These are phyloP conservation scores for Dipteronia dyeriana DNA, from an alignment of 345 rosid genomes.

Conservation along the genomic window DNA sequence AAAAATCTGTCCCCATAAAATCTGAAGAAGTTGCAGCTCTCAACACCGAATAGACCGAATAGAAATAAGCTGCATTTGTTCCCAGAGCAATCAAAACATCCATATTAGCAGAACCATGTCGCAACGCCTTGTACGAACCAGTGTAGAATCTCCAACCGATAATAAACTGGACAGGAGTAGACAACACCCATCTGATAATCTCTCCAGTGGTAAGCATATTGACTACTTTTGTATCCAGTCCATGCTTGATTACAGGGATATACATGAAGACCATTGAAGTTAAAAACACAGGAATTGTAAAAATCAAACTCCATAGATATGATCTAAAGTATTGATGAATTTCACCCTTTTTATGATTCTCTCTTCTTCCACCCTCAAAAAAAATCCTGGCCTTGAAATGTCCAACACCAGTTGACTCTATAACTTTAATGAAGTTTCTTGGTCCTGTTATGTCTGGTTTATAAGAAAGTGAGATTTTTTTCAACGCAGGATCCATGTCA, in stretches of 20 bases:
- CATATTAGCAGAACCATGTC: constrained; percentile 87
- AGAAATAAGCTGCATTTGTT: constrained; percentile 92
- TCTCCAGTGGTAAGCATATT: constrained; percentile 79
- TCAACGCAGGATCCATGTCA: constrained; percentile 28
- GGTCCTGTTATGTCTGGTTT: constrained; percentile 78
- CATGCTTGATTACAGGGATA: constrained; percentile 60
- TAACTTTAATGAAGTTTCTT: constrained; percentile 63
- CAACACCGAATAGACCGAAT: constrained; percentile 73
- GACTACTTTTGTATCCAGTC: constrained; percentile 60
- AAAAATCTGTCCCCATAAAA: constrained; percentile 76
- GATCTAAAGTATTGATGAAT: constrained; percentile 61
- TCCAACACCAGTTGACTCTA: constrained; percentile 72
- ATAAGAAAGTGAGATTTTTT: constrained; percentile 63
- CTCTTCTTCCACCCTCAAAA: constrained; percentile 68
- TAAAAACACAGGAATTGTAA: constrained; percentile 78
- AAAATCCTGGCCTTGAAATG: constrained; percentile 65
- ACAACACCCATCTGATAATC: constrained; percentile 61
- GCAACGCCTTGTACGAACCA: constrained; percentile 79
- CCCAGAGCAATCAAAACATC: constrained; percentile 91
- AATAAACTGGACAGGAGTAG: constrained; percentile 88
- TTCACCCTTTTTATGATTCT: constrained; percentile 55
- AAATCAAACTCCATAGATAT: constrained; percentile 85
- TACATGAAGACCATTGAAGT: constrained; percentile 85
- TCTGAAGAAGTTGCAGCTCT: constrained; percentile 68
- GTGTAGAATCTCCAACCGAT: constrained; percentile 78